Conservation (phyloP, 768 basidiomycete genomes). For the Lyophyllum decastes region DNA sequence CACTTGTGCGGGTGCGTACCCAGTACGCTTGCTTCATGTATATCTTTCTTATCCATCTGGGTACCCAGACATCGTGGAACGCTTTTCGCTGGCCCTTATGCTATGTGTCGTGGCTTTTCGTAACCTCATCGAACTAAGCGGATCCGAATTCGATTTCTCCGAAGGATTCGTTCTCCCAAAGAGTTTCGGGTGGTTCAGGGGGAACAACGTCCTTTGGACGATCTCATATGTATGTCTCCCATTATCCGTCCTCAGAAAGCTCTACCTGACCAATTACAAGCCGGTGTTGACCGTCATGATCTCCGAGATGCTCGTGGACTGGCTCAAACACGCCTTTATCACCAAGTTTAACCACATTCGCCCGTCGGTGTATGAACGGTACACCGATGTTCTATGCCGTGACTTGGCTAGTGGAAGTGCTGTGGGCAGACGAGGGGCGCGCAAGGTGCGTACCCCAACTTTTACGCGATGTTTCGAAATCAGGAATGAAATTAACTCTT, state of each 20-base stretch:
- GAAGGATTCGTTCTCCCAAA: conserved; percentile 75
- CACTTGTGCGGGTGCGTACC: conserved; percentile 82
- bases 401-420: conserved; percentile 84
- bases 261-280: conserved; percentile 37
- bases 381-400: conserved; percentile 92
- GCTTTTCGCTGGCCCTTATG: conserved; percentile 92
- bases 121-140: conserved; percentile 92
- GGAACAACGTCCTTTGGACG: conserved; percentile 79
- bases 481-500: not conserved
- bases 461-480: not conserved
- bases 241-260: not conserved
- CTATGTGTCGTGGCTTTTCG: conserved; percentile 88
- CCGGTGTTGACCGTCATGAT: conserved; percentile 89
- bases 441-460: conserved; percentile 54
- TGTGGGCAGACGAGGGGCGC: conserved; percentile 62
- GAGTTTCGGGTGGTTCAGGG: conserved; percentile 83
- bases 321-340: conserved; percentile 99
- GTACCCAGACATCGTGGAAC: conserved; percentile 90
- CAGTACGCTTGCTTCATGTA: not conserved
- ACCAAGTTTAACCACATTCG: conserved; percentile 99
- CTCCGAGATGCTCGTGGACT: conserved; percentile 95
- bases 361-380: conserved; percentile 92
- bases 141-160: conserved; percentile 81
- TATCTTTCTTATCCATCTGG: not conserved
- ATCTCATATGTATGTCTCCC: conserved; percentile 78